Evolutionary conservation across 1,284 basidiomycete species (phyloP).

Genomic region (Cryptococcus sp.): DNA sequence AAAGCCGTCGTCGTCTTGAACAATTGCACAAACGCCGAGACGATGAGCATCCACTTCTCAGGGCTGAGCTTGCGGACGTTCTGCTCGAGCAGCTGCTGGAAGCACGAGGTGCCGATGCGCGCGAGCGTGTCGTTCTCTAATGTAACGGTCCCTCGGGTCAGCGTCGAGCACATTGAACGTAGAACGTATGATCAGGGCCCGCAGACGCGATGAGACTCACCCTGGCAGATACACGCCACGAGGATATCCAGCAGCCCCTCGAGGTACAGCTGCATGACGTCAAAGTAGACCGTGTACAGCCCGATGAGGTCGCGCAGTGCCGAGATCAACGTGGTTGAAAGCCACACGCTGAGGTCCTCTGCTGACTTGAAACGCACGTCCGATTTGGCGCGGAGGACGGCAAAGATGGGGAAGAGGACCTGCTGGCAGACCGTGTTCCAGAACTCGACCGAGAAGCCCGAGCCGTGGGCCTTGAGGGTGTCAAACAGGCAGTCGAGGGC

Average conservation of each 20-base stretch:
- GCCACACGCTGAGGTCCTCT: constrained; percentile 99
- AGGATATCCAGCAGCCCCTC: constrained; percentile 89
- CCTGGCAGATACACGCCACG: constrained; percentile 98
- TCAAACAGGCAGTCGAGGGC: constrained; percentile 94
- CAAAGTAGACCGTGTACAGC: constrained; percentile 94
- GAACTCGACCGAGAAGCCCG: constrained; percentile 83
- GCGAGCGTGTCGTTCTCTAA: constrained; percentile 97
- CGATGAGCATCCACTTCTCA: constrained; percentile 85
- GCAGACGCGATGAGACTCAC: constrained; percentile 54
- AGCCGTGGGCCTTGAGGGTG: constrained; percentile 87
- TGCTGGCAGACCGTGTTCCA: constrained; percentile 99
- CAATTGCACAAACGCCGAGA: constrained; percentile 88
- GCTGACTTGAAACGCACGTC: constrained; percentile 92
- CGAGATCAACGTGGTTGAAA: constrained; percentile 99
- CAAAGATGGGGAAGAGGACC: constrained; percentile 97
- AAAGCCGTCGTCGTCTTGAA: constrained; percentile 98
- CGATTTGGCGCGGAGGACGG: constrained; percentile 64
- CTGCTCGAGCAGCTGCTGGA: constrained; percentile 92
- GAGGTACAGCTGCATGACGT: constrained; percentile 81
- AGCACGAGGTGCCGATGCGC: constrained; percentile 94
- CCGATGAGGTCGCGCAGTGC: constrained; percentile 93
- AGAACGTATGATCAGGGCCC: too few relatives aligned
- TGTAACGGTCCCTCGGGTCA: neutral
- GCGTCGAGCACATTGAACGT: neutral
- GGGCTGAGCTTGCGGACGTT: constrained; percentile 86